Evolutionary conservation across 139 green algal species (phyloP), one percentile per base, ranked within the genome.

Genomic region (Chlamydomonas incerta): DNA sequence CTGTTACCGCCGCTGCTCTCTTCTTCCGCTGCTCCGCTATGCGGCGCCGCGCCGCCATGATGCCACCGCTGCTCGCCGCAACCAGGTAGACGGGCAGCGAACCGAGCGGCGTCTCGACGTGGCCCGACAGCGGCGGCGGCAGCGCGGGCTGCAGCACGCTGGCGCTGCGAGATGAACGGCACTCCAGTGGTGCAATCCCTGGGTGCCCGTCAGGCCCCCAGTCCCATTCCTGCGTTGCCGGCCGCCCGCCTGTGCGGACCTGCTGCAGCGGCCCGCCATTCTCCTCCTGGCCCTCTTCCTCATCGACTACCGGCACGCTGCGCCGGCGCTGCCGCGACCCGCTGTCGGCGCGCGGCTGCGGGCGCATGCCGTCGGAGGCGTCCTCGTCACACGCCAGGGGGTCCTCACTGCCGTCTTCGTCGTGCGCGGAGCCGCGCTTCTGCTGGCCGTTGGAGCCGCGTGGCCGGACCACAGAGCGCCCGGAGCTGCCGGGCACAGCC

Each of bases 151-250:
- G 6, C 57, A 18, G 0, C 3, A 10, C 18, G 17, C 11, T 62
- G 11, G 20, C 34, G 68, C 68, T 73, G 68, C 68, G 68, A 1
- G 20, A 17, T 2, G 24, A 23, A 23, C 79, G 79, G 23, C 65
- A 67, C 41, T 57, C 77, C 0, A 8, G 77, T 20, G 77, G 77
- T 18, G 77, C 77, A 33, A 74, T n/a, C 41, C 77, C 63, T 8
- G 77, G 77, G 47, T 83, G 77, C 28, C n/a, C n/a, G 26, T 50
- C 14, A 13, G 13, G 11, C 23, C 9, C n/a, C n/a, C 50, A 47
- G 3, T n/a, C 72, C 72, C 29, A 66, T 8, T 65, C 50, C 10
- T 50, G 23, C 14, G 15, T 33, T n/a, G 10, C 72, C 41, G 29
- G 6, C 23, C 33, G 15, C 41, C 31, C 3, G 5, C 66, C 31